phyloP scores from a whole-genome alignment of 352 stramenopile species.

The Globisporangium canariense region DNA sequence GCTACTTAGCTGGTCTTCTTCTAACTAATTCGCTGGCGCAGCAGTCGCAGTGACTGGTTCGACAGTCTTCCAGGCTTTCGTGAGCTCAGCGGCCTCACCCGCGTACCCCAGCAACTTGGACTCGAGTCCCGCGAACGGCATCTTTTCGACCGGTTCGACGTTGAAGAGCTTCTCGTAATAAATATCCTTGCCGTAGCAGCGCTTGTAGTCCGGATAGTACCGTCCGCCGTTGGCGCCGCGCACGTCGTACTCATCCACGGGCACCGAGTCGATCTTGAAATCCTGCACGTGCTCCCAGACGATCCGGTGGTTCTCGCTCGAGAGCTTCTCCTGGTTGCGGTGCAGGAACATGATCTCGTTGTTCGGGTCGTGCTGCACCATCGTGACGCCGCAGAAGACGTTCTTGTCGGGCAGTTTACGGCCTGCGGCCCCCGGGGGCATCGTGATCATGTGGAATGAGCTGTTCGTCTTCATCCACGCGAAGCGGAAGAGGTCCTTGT shows the following conservation, averaged over 20 bases:
- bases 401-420: slow-evolving; percentile 37
- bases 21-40: not conserved
- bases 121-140: slow-evolving; percentile 49
- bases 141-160: slow-evolving; percentile 31
- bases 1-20: slow-evolving; percentile 7
- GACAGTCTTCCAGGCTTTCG: not conserved
- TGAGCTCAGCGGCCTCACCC: slow-evolving; percentile 32
- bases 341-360: slow-evolving; percentile 53
- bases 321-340: slow-evolving; percentile 69
- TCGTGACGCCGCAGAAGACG: slow-evolving; percentile 71
- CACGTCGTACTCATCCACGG: slow-evolving; percentile 47
- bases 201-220: slow-evolving; percentile 53
- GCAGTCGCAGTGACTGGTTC: not conserved
- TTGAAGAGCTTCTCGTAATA: slow-evolving; percentile 60
- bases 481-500: slow-evolving; percentile 81
- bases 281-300: slow-evolving; percentile 54
- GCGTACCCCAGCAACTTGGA: slow-evolving; percentile 38
- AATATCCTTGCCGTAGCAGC: slow-evolving; percentile 65
- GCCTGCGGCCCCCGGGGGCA: slow-evolving; percentile 43
- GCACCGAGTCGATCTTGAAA: slow-evolving; percentile 32
- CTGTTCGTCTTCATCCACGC: slow-evolving; percentile 69
- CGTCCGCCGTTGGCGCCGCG: slow-evolving; percentile 53
- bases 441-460: slow-evolving; percentile 57
- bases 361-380: slow-evolving; percentile 65
- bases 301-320: slow-evolving; percentile 30